Conservation (phyloP, 352 stramenopile species). For the Phytophthora cactorum region DNA sequence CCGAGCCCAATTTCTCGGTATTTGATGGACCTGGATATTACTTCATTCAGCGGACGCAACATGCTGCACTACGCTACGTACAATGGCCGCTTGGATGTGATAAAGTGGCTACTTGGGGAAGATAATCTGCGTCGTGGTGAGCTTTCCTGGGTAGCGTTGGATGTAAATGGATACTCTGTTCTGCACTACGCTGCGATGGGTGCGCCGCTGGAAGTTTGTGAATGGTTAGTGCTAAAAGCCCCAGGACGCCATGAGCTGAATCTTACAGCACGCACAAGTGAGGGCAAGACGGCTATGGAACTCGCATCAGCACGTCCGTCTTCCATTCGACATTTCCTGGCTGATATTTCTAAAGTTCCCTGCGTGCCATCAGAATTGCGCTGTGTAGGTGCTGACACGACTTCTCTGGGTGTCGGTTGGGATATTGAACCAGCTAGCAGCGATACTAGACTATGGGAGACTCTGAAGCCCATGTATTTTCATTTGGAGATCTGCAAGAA, state of each 20-base stretch:
- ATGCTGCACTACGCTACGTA: slow-evolving; percentile 76
- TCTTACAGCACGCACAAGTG: slow-evolving; percentile 53
- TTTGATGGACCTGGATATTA: slow-evolving; percentile 45
- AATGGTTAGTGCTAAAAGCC: slow-evolving; percentile 66
- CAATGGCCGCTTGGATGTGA: slow-evolving; percentile 54
- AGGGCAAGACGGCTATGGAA: slow-evolving; percentile 48
- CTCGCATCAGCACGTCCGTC: slow-evolving; percentile 43
- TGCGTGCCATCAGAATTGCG: slow-evolving; percentile 39
- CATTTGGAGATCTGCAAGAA: slow-evolving; percentile 73
- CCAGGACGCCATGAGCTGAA: slow-evolving; percentile 43
- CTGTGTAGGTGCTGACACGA: slow-evolving; percentile 60
- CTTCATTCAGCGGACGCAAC: slow-evolving; percentile 67
- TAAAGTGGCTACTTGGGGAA: slow-evolving; percentile 54
- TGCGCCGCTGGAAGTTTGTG: slow-evolving; percentile 56
- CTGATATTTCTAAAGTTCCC: slow-evolving; percentile 43
- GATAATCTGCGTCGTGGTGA: slow-evolving; percentile 34
- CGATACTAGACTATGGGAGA: slow-evolving; percentile 39
- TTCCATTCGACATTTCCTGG: slow-evolving; percentile 50
- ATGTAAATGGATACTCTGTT: slow-evolving; percentile 65
- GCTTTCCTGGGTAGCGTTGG: slow-evolving; percentile 45
- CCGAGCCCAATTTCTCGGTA: slow-evolving; percentile 5
- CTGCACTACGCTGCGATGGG: slow-evolving; percentile 76
- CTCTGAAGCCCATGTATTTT: slow-evolving; percentile 54
- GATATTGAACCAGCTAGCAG: slow-evolving; percentile 38
- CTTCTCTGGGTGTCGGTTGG: slow-evolving; percentile 65